Base-by-base conservation (phyloP, 2,329 filamentous ascomycete genomes). In the Byssoonygena ceratinophila region DNA sequence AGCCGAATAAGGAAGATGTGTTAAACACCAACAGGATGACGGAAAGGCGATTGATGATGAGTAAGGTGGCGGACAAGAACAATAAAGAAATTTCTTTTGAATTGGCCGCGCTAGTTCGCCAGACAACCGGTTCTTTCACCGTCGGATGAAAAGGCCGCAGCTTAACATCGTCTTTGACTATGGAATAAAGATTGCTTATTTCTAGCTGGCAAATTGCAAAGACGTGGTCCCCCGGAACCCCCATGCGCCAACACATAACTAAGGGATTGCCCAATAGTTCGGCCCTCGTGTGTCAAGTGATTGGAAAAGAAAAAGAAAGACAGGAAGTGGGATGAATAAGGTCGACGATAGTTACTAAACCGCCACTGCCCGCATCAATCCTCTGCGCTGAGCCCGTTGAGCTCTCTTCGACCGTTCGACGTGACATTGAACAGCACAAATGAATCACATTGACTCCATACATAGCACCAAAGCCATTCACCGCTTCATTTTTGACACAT, bases 91-190 rank as follows among this genome's bases (percentile, higher is more conserved):
- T 32, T 20, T 20, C n/a, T 22, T n/a, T 50, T 16, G 14, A 16
- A 5, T 49, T 22, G 14, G 25, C 14, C 20, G 48, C 37, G 29
- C 48, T 49, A 49, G 22, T 16, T 25, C 7, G 18, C 14, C n/a
- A 16, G 36, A 2, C 25, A 41, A 25, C 18, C 11, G 11, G 40
- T 44, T 44, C 40, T 27, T 43, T 43, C 18, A 51, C 29, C 29
- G 16, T 49, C 25, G 40, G 23, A 22, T 18, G 47, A 51, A 51
- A 51, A 51, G 48, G 48, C 37, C 48, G 37, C 47, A 50, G 37
- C 36, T 50, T 29, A n/a, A n/a, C n/a, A 41, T 32, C 25, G 46
- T 25, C 37, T n/a, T 16, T 49, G 11, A 23, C 16, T 12, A 12
- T 34, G 6, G 25, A 34, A 36, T 32, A 32, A 50, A 23, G 9